phyloP scores from a whole-genome alignment of 176 grass and related monocot species.

The Oryza rufipogon region DNA sequence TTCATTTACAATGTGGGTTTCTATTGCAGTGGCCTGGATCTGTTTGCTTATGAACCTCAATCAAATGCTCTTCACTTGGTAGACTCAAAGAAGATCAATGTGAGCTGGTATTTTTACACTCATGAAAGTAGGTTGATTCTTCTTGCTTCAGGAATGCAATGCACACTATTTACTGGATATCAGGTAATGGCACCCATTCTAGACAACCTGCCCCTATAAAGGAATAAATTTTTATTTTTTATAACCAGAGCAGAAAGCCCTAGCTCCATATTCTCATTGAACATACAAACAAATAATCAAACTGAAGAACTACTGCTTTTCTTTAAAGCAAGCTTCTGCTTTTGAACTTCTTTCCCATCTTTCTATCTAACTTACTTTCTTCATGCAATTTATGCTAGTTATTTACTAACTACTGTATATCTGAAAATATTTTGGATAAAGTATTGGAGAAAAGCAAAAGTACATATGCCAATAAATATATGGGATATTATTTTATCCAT shows the following conservation, averaged over 20 bases:
- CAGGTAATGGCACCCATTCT: constrained; percentile 61
- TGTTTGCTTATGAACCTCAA: constrained; percentile 83
- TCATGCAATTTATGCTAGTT: neutral
- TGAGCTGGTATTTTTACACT: constrained; percentile 91
- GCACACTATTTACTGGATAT: constrained; percentile 73
- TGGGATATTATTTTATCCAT: constrained; percentile 5
- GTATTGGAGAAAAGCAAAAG: constrained; percentile 5
- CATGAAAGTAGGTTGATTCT: constrained; percentile 98
- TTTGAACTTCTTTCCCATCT: constrained; percentile 19
- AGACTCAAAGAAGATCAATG: constrained; percentile 77
- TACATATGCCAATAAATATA: neutral
- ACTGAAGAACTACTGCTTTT: neutral
- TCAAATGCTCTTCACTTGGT: constrained; percentile 65
- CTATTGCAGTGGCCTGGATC: constrained; percentile 78
- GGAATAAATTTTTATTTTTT: neutral
- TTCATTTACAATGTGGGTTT: constrained; percentile 32
- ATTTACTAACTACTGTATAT: constrained; percentile 1
- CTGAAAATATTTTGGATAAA: constrained; percentile 30
- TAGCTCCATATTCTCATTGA: neutral
- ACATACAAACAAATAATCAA: neutral
- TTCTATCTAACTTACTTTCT: neutral
- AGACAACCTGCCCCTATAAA: constrained; percentile 14
- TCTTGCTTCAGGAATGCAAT: constrained; percentile 98
- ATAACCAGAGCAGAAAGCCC: neutral
- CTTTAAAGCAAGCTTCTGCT: neutral